Evolutionary conservation across 441 rosid genomes (phyloP), one percentile per base, ranked within the genome.

Genomic region (Biscutella laevigata): DNA sequence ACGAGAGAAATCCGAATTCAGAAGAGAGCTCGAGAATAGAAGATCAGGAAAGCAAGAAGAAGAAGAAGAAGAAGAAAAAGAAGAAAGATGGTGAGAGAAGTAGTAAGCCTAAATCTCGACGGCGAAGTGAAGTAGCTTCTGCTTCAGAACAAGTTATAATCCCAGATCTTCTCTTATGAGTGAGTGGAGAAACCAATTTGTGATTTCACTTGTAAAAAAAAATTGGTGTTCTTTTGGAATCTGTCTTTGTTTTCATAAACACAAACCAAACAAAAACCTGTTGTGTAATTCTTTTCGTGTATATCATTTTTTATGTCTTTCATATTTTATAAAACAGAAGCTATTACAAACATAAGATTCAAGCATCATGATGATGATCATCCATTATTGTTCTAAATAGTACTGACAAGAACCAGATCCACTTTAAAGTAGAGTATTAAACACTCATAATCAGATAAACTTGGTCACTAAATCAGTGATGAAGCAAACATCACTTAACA

Each of bases 151-250:
- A 76, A 17, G 51, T 62, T 4, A 69, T 59, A 16, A 69, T 86
- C 56, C 89, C 84, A 17, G 94, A 89, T 81, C 79, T 80, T 27
- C 91, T 89, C 48, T 62, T 80, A 54, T 89, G 37, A 62, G 30
- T 37, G 29, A 24, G 40, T 41, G 27, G 20, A 21, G 2, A 8
- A 15, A 32, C 6, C 17, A n/a, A n/a, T n/a, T n/a, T n/a, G n/a
- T n/a, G n/a, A n/a, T n/a, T n/a, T n/a, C n/a, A n/a, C n/a, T n/a
- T n/a, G n/a, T n/a, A n/a, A n/a, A n/a, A n/a, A n/a, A n/a, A n/a
- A 11, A 14, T 41, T 33, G 24, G 38, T 51, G 44, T 17, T 59
- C 25, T 39, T 49, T 30, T 3, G 13, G 14, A 20, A 4, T 21
- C 5, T 46, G 21, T n/a, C n/a, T 59, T 3, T 39, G 2, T 35